A percentile compares a stretch with the other conserved stretches of the same genome.
phyloP scores from a whole-genome alignment of 2,329 filamentous ascomycete genomes.

The Aureobasidium musti region DNA sequence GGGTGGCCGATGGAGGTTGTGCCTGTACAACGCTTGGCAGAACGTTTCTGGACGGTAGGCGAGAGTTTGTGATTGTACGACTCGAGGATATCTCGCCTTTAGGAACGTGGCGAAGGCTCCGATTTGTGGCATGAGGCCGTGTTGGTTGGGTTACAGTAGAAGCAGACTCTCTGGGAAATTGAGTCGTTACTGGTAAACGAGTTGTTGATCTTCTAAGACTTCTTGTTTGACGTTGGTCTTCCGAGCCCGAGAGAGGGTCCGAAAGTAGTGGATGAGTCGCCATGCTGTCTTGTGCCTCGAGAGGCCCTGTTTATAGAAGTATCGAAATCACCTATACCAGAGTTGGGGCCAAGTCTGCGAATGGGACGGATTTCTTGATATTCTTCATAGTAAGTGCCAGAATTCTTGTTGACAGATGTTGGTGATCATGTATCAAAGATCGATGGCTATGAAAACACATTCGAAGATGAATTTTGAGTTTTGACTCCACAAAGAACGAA shows the following conservation, averaged over 20 bases:
- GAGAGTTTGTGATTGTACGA: constrained; percentile 23
- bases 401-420: neutral
- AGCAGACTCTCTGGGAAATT: neutral
- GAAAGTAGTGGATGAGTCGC: neutral
- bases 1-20: constrained; percentile 7
- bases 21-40: constrained; percentile 26
- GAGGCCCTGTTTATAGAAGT: neutral
- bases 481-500: constrained; percentile 27
- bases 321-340: neutral
- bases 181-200: constrained; percentile 19
- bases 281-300: constrained; percentile 16
- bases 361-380: neutral
- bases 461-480: constrained; percentile 1
- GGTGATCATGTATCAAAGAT: constrained; percentile 9
- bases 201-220: constrained; percentile 17
- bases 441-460: constrained; percentile 6
- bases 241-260: neutral
- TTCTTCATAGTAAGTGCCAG: constrained; percentile 22
- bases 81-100: neutral
- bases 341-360: neutral
- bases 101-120: constrained; percentile 1
- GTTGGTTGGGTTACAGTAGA: neutral
- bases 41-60: constrained; percentile 4
- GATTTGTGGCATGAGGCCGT: neutral
- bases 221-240: neutral